Base-by-base conservation (phyloP, 2,329 filamentous ascomycete species). In the Ophiostoma sp. region DNA sequence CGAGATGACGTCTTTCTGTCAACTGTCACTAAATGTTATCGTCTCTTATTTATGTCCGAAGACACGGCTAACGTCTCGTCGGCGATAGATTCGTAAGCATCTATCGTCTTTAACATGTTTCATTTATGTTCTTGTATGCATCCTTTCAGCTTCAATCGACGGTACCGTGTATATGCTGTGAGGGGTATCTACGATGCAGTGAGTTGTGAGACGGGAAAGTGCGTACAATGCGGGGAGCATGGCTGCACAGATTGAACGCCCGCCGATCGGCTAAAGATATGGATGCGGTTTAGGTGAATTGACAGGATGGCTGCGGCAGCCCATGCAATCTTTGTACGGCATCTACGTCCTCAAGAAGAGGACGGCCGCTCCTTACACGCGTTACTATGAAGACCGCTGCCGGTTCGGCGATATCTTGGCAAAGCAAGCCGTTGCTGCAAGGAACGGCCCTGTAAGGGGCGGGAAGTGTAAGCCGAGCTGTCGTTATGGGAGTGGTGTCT, bases 41-140 rank as follows among this genome's bases (percentile, higher is more conserved):
- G 12, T 57, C 25, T 17, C 25, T 28, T 31, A 15, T 28, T 57
- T 31, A 57, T 57, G 55, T 25, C 55, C 25, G 55, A 57, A 17
- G 12, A 15, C 4, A 31, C 25, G 25, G 25, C 3, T 57, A n/a
- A n/a, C n/a, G 19, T 31, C 22, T 33, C 22, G 22, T 55, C 52
- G 52, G 52, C 52, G 52, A 55, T 55, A 28, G 52, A 55, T 55
- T 55, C 52, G 22, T 28, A 55, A 55, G 52, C 52, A 55, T 55
- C 52, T 11, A n/a, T n/a, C n/a, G n/a, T n/a, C n/a, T n/a, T n/a
- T n/a, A n/a, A 39, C 9, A 39, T 39, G 36, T 17, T 48, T 48
- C 19, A 17, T 19, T 48, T 48, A 48, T 19, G 45, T n/a, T n/a
- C 17, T 15, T 48, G 45, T 48, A 19, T 19, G 45, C 45, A 48